phyloP scores from a whole-genome alignment of 1,139 yeast species.

The Kluyveromyces sp. region DNA sequence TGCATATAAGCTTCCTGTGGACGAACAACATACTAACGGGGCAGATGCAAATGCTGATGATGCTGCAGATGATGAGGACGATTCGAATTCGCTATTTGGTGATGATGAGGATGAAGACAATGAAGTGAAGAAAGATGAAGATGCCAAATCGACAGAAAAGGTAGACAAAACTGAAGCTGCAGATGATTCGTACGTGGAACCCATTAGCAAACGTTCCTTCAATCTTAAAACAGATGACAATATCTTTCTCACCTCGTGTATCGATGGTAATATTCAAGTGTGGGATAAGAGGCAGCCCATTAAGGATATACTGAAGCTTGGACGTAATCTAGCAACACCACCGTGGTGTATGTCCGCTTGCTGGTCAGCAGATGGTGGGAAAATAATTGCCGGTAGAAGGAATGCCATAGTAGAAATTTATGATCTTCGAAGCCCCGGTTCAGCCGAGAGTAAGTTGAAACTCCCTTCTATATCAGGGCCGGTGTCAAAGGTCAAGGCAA shows the following conservation, averaged over 20 bases:
- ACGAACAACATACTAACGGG: slow-evolving; percentile 8
- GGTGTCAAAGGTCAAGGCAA: slow-evolving; percentile 68
- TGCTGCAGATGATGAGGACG: slow-evolving; percentile 42
- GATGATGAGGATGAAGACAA: slow-evolving; percentile 44
- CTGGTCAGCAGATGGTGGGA: slow-evolving; percentile 83
- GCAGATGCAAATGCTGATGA: not conserved
- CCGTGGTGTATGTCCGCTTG: slow-evolving; percentile 96
- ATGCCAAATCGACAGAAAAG: slow-evolving; percentile 15
- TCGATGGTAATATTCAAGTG: slow-evolving; percentile 74
- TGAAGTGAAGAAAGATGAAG: slow-evolving; percentile 23
- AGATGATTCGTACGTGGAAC: slow-evolving; percentile 12
- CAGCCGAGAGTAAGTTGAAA: slow-evolving; percentile 52
- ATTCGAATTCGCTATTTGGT: slow-evolving; percentile 76
- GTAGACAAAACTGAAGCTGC: slow-evolving; percentile 23
- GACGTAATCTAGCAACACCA: slow-evolving; percentile 62
- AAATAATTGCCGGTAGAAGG: slow-evolving; percentile 78
- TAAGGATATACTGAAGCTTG: slow-evolving; percentile 44
- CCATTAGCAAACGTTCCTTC: slow-evolving; percentile 16
- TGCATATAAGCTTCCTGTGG: slow-evolving; percentile 33
- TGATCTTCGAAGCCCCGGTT: slow-evolving; percentile 54
- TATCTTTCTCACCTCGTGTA: slow-evolving; percentile 70
- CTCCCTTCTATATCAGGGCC: slow-evolving; percentile 91
- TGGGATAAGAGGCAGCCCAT: slow-evolving; percentile 68
- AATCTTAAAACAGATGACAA: slow-evolving; percentile 41
- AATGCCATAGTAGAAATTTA: slow-evolving; percentile 85